A percentile compares a stretch with the other conserved stretches of the same genome.
These are phyloP conservation scores for Candolleomyces efflorescens DNA, from an alignment of 768 basidiomycete species.

Conservation along the genomic window DNA sequence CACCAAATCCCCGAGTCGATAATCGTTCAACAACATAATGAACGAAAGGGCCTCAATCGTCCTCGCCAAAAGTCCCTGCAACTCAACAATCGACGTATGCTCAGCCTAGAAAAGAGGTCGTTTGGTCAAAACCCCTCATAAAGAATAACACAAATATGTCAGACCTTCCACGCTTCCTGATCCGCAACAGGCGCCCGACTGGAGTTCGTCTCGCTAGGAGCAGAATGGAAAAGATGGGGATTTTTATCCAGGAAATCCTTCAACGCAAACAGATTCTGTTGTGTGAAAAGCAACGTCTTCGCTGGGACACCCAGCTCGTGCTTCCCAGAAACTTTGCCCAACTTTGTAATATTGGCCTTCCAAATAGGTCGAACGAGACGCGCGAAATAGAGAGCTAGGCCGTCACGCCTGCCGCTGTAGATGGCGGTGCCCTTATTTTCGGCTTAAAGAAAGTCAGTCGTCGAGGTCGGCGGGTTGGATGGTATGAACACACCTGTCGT, in stretches of 20 bases:
- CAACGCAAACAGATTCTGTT: conserved; percentile 74
- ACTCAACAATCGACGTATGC: conserved; percentile 74
- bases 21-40: conserved; percentile 87
- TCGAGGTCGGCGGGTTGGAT: not conserved
- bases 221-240: conserved; percentile 79
- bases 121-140: too few relatives aligned
- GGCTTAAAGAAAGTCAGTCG: conserved; percentile 27
- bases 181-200: conserved; percentile 59
- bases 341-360: conserved; percentile 71
- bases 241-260: conserved; percentile 78
- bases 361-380: conserved; percentile 84
- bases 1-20: conserved; percentile 81
- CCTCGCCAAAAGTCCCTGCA: conserved; percentile 70
- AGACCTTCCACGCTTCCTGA: conserved; percentile 88
- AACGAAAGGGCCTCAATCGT: conserved; percentile 95
- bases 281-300: conserved; percentile 57
- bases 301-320: conserved; percentile 67
- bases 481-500: conserved; percentile 43
- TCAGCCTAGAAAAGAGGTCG: conserved; percentile 53
- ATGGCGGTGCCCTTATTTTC: conserved; percentile 69
- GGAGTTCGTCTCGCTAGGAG: conserved; percentile 63
- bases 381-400: conserved; percentile 81
- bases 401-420: conserved; percentile 88
- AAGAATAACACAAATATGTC: not conserved
- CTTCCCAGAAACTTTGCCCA: conserved; percentile 42